A percentile compares a stretch with the other conserved stretches of the same genome.
Evolutionary conservation across 257 asterid species (phyloP).

Genomic region (Phtheirospermum japonicum): DNA sequence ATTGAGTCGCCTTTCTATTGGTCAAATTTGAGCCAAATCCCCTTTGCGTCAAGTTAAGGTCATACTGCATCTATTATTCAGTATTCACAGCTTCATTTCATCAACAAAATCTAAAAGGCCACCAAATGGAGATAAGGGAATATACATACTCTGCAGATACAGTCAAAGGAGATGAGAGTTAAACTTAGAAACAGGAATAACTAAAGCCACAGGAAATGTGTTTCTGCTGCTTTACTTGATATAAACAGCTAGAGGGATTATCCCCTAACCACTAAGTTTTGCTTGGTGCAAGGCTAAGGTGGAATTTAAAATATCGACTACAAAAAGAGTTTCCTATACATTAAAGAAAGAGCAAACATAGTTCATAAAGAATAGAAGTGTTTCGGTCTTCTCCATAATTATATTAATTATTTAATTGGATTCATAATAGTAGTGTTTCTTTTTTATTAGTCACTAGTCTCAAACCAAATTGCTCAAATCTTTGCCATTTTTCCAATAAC

Average conservation of each 20-base stretch:
- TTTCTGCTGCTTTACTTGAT: not conserved
- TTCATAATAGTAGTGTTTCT: not conserved
- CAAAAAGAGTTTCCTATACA: not conserved
- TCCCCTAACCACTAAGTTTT: slow-evolving; percentile 8
- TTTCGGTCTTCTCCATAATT: not conserved
- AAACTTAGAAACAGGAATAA: slow-evolving; percentile 1
- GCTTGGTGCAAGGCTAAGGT: not conserved
- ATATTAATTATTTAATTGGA: not conserved
- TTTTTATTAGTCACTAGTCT: not conserved
- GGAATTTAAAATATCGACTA: not conserved
- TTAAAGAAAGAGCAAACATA: not conserved
- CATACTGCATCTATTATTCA: slow-evolving; percentile 12
- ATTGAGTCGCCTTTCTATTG: not conserved
- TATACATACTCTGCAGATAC: not conserved
- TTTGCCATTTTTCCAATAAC: not conserved
- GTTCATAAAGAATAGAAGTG: not conserved
- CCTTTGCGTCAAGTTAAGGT: not conserved
- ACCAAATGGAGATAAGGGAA: slow-evolving; percentile 4
- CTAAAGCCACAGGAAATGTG: slow-evolving; percentile 14
- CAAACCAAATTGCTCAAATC: not conserved
- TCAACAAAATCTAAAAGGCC: slow-evolving; percentile 7
- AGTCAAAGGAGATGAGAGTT: slow-evolving; percentile 8
- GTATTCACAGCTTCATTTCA: not conserved
- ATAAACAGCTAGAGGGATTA: slow-evolving; percentile 16
- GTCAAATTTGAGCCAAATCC: not conserved